phyloP scores from a whole-genome alignment of 441 rosid genomes.

The Metrosideros polymorpha region DNA sequence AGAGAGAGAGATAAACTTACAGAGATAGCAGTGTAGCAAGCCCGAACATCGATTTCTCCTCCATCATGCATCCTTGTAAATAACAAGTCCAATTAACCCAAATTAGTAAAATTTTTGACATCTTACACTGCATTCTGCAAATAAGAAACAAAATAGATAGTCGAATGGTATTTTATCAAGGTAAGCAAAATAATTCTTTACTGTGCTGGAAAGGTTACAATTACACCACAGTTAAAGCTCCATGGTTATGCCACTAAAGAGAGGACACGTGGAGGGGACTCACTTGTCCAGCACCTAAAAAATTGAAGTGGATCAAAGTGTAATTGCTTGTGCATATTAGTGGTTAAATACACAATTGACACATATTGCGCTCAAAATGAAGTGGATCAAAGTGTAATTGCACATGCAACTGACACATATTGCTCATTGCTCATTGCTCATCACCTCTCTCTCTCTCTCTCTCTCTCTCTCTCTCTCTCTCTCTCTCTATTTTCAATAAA shows the following conservation, averaged over 20 bases:
- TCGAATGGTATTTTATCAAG: neutral
- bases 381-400: neutral
- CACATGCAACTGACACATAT: neutral
- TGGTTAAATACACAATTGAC: neutral
- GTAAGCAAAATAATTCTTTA: neutral
- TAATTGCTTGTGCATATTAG: neutral
- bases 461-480: no score
- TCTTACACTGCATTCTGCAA: neutral
- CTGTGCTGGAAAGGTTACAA: neutral
- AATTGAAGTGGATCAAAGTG: neutral
- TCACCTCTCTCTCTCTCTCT: neutral
- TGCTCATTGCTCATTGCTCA: neutral
- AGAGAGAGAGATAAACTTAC: slow-evolving; percentile 27
- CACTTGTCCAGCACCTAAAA: neutral
- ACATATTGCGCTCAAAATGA: neutral
- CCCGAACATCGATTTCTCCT: slow-evolving; percentile 95
- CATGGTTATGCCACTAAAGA: neutral
- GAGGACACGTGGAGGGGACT: neutral
- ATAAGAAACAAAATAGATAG: neutral
- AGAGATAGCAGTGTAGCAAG: slow-evolving; percentile 87
- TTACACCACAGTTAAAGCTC: neutral
- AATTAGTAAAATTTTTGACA: neutral
- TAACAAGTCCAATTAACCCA: neutral
- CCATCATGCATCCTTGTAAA: slow-evolving; percentile 80
- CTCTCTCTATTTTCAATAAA: neutral